These are phyloP conservation scores for Groenewaldozyma sp. DNA, from an alignment of 1,139 yeast genomes.

Conservation along the genomic window DNA sequence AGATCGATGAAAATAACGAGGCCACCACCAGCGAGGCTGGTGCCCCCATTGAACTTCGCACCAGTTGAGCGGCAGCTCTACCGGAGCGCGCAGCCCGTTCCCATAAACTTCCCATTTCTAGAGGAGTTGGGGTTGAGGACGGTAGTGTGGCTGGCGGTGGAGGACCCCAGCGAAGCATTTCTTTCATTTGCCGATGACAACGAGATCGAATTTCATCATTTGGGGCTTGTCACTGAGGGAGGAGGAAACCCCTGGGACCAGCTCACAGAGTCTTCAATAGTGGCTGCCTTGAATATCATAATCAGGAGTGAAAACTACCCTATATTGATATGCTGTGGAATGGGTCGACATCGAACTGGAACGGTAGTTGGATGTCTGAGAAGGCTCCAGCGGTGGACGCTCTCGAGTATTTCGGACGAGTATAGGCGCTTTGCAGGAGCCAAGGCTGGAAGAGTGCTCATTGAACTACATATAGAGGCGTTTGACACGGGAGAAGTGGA, in stretches of 20 bases:
- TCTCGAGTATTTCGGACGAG: constrained; percentile 90
- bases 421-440: constrained; percentile 89
- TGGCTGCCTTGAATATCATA: constrained; percentile 67
- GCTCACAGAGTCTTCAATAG: constrained; percentile 73
- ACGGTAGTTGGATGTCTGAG: constrained; percentile 91
- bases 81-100: constrained; percentile 94
- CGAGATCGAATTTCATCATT: constrained; percentile 51
- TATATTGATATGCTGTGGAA: constrained; percentile 84
- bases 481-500: constrained; percentile 52
- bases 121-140: constrained; percentile 65
- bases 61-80: constrained; percentile 85
- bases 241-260: constrained; percentile 84
- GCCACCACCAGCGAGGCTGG: constrained; percentile 38
- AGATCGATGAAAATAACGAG: neutral
- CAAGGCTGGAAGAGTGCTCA: constrained; percentile 83
- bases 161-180: constrained; percentile 87
- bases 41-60: constrained; percentile 91
- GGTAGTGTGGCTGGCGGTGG: constrained; percentile 89
- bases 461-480: constrained; percentile 82
- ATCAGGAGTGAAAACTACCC: constrained; percentile 71
- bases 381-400: constrained; percentile 88
- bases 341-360: constrained; percentile 97
- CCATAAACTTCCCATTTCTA: constrained; percentile 79
- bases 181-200: constrained; percentile 69
- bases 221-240: constrained; percentile 53